Evolutionary conservation across 2,329 filamentous ascomycete genomes (phyloP).

Genomic region (Alternaria alternata): DNA sequence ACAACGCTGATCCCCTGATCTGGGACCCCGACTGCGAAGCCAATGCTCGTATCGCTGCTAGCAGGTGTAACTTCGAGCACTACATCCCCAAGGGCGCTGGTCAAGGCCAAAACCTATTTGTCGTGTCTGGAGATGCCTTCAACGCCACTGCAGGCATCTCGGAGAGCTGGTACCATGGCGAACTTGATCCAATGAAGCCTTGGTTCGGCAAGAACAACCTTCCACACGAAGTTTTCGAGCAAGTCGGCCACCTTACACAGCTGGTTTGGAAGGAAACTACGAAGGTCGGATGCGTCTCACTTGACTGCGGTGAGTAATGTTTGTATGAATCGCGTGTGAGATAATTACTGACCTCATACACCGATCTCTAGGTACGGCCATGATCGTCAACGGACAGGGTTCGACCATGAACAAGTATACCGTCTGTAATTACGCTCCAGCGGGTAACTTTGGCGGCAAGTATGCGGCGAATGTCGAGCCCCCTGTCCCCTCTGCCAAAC

Average conservation of each 20-base stretch:
- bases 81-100: constrained; percentile 44
- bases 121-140: constrained; percentile 61
- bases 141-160: constrained; percentile 74
- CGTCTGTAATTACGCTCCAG: constrained; percentile 85
- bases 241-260: constrained; percentile 49
- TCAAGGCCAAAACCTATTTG: constrained; percentile 95
- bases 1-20: constrained; percentile 70
- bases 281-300: constrained; percentile 47
- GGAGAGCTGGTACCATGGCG: constrained; percentile 88
- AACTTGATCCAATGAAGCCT: constrained; percentile 66
- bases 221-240: constrained; percentile 57
- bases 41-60: constrained; percentile 72
- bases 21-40: constrained; percentile 71
- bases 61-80: constrained; percentile 79
- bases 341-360: too few species aligned
- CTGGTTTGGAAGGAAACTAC: constrained; percentile 50
- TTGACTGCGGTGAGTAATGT: constrained; percentile 33
- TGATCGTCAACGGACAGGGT: constrained; percentile 29
- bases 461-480: constrained; percentile 62
- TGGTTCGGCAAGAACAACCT: constrained; percentile 66
- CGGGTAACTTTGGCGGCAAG: constrained; percentile 66
- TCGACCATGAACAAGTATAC: constrained; percentile 58
- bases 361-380: constrained; percentile 11
- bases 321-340: too few species aligned
- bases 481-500: constrained; percentile 42